Evolutionary conservation across 129 eudicot genomes (phyloP), one percentile per base, ranked within the genome.

Genomic region (Ambrosia trifida): DNA sequence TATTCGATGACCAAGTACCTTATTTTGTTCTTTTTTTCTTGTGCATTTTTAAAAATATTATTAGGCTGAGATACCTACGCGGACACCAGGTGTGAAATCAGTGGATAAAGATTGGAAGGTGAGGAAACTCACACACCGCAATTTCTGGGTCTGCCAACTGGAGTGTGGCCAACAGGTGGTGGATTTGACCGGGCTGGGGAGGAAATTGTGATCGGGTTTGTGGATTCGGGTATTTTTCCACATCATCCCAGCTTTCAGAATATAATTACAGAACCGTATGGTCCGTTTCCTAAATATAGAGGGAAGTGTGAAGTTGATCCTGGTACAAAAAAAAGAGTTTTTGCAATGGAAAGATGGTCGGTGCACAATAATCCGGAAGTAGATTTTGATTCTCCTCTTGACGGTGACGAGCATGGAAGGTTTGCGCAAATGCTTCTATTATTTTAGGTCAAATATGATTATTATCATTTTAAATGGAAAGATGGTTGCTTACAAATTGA

Each of bases 351-450:
- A 94, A 94, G 89, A 94, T 94, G 53, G 76, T 94, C 61, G 99
- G 99, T 51, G 99, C 99, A 49, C 99, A 94, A 63, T 74, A 94
- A 94, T 81, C 88, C 97, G 50, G 74, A 80, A 0, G 70, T 89
- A 58, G 97, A 94, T 80, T 94, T 87, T 72, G 99, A 92, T 85
- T 94, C 99, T 81, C 99, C 99, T 30, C 77, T 90, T 51, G 99
- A 94, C 59, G 99, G 99, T 8, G 97, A 94, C 65, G 99, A 97
- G 43, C 99, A 94, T 86, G 99, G 99, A 90, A 94, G 99, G 99
- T 94, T 72, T 71, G 88, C 52, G 33, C 40, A 59, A 46, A 49
- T 24, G 28, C 72, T 66, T 73, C 4, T 14, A 31, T 64, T 3
- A 7, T 44, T 51, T 66, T 24, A 33, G 73, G 9, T 51, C 0